Conservation (phyloP, 768 basidiomycete genomes). For the Naganishia kalamii region DNA sequence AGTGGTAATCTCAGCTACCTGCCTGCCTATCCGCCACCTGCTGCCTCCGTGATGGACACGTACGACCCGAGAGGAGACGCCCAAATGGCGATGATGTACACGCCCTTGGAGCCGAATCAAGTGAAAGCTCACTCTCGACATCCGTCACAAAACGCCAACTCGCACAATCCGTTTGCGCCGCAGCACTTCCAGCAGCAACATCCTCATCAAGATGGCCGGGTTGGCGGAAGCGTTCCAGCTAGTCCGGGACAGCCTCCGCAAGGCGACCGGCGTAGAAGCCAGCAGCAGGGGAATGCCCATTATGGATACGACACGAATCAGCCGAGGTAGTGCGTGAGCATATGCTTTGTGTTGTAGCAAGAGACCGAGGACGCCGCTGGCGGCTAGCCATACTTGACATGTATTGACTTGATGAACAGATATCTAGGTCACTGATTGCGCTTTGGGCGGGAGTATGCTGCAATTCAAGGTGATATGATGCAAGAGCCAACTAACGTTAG, state of each 20-base stretch:
- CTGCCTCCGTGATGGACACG: conserved; percentile 33
- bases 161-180: conserved; percentile 11
- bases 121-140: neutral
- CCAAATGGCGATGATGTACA: conserved; percentile 56
- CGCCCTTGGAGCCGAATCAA: conserved; percentile 64
- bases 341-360: neutral
- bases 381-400: no score
- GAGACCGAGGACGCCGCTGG: neutral
- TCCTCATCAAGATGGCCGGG: neutral
- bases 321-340: neutral
- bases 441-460: no score
- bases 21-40: conserved; percentile 54
- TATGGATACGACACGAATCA: neutral
- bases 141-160: neutral
- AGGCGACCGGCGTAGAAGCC: neutral
- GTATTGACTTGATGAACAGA: no score
- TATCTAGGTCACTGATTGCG: no score
- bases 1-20: conserved; percentile 11
- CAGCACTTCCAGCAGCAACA: conserved; percentile 9
- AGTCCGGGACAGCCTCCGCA: neutral
- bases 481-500: no score
- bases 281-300: neutral
- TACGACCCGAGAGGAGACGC: conserved; percentile 39
- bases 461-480: no score
- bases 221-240: neutral